A percentile compares a stretch with the other conserved stretches of the same genome.
These are phyloP conservation scores for Alternaria triticimaculans DNA, from an alignment of 2,329 filamentous ascomycete genomes.

Conservation along the genomic window DNA sequence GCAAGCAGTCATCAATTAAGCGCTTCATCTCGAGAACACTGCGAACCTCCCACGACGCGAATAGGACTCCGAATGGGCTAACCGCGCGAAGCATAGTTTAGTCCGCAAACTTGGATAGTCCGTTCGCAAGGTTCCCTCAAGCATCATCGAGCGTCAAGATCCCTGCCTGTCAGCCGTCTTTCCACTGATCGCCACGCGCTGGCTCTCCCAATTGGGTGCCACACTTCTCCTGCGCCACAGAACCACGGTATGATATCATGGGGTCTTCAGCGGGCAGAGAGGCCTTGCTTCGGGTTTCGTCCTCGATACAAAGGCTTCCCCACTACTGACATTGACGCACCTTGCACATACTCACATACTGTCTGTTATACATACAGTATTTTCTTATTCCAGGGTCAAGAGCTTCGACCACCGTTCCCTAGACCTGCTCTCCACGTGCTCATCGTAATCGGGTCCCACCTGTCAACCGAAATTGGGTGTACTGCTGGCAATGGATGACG, in stretches of 20 bases:
- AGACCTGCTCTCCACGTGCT: background rate
- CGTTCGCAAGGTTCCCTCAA: slow-evolving; percentile 16
- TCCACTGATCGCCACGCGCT: slow-evolving; percentile 18
- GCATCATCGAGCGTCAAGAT: slow-evolving; percentile 28
- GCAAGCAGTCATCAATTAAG: background rate
- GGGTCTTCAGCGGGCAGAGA: slow-evolving; percentile 11
- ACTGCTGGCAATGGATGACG: slow-evolving; percentile 24
- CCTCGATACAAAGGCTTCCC: slow-evolving; percentile 8
- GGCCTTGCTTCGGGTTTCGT: slow-evolving; percentile 15
- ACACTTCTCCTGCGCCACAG: slow-evolving; percentile 32
- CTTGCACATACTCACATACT: slow-evolving; percentile 1
- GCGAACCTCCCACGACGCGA: background rate
- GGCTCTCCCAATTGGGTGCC: slow-evolving; percentile 26
- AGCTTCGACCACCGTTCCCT: background rate
- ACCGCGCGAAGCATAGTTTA: slow-evolving; percentile 1
- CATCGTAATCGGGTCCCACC: background rate
- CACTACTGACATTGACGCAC: slow-evolving; percentile 1
- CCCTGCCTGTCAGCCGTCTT: slow-evolving; percentile 27
- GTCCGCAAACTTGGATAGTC: slow-evolving; percentile 12
- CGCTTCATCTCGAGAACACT: background rate
- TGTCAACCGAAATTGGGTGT: background rate
- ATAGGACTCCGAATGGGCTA: background rate
- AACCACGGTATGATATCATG: slow-evolving; percentile 34
- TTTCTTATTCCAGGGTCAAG: background rate
- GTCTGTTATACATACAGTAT: background rate